These are phyloP conservation scores for Yamadazyma kitorensis DNA, from an alignment of 805 yeast genomes.

Conservation along the genomic window DNA sequence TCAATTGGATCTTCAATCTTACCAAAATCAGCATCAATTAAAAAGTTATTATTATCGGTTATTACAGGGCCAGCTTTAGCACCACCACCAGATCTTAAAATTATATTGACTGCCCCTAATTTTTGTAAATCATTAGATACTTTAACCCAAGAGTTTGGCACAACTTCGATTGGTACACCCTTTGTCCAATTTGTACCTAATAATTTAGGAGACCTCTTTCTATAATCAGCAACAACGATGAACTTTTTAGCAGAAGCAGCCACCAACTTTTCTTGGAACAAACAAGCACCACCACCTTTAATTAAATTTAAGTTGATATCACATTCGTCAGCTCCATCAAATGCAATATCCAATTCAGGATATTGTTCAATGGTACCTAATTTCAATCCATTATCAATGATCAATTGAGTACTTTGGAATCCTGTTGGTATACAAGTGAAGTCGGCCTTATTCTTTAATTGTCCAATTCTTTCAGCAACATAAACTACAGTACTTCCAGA, in stretches of 20 bases:
- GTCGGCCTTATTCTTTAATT: slow-evolving; percentile 47
- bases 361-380: slow-evolving; percentile 82
- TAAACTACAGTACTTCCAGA: slow-evolving; percentile 98
- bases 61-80: slow-evolving; percentile 97
- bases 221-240: slow-evolving; percentile 86
- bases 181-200: slow-evolving; percentile 82
- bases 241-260: slow-evolving; percentile 76
- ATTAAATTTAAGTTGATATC: slow-evolving; percentile 76
- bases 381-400: slow-evolving; percentile 72
- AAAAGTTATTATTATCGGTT: slow-evolving; percentile 92
- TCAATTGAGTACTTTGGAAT: slow-evolving; percentile 86
- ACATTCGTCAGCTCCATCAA: slow-evolving; percentile 98
- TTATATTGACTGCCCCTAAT: slow-evolving; percentile 63
- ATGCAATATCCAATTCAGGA: slow-evolving; percentile 83
- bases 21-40: slow-evolving; percentile 93
- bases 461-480: slow-evolving; percentile 92
- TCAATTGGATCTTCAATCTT: slow-evolving; percentile 49
- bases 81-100: slow-evolving; percentile 78
- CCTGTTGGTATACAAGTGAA: slow-evolving; percentile 94
- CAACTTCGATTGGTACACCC: slow-evolving; percentile 95
- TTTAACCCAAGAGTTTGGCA: slow-evolving; percentile 81
- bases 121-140: slow-evolving; percentile 60
- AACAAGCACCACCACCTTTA: slow-evolving; percentile 99
- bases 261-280: slow-evolving; percentile 93
- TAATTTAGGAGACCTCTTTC: slow-evolving; percentile 66